Base-by-base conservation (phyloP, 345 rosid species). In the Camelina sativa region DNA sequence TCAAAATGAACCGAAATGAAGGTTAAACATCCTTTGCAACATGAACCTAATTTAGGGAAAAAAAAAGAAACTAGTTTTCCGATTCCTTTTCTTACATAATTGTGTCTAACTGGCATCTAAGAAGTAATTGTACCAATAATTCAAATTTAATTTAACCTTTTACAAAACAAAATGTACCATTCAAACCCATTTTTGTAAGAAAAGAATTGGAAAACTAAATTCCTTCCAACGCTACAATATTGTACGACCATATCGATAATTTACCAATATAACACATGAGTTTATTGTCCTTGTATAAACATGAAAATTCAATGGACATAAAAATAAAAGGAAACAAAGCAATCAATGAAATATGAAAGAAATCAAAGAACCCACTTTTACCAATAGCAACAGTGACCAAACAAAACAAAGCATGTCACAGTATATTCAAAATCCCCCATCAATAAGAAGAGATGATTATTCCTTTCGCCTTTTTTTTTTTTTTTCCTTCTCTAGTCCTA, bases 391-490 rank as follows among this genome's bases (percentile, higher is more conserved):
- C n/a, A 43, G 38, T 8, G 23, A 25, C 73, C 57, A 62, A 51
- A 68, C 62, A 28, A 68, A 20, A 40, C 48, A 28, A 68, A 20
- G 40, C 48, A 69, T 41, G 67, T 15, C 44, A 50, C 43, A 25
- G 53, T 12, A 17, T 32, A 23, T 32, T 32, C 20, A 64, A 30
- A 58, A 56, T 70, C 48, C 61, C 56, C 51, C 13, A 60, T 65
- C 57, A 65, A 71, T 55, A 58, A 50, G 65, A 76, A 55, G 68
- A 76, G 43, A 72, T 41, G 62, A 22, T 72, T 50, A 50, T 65
- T 54, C 51, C 65, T 65, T 43, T n/a, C 38, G 25, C 54, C n/a
- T n/a, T n/a, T 70, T 71, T 37, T 2, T 4, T 3, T 43, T 52
- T 37, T 56, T 35, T 64, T 67, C 66, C 69, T 76, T 44, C 69